These are phyloP conservation scores for Colletotrichum noveboracense DNA, from an alignment of 2,329 filamentous ascomycete genomes.

Conservation along the genomic window DNA sequence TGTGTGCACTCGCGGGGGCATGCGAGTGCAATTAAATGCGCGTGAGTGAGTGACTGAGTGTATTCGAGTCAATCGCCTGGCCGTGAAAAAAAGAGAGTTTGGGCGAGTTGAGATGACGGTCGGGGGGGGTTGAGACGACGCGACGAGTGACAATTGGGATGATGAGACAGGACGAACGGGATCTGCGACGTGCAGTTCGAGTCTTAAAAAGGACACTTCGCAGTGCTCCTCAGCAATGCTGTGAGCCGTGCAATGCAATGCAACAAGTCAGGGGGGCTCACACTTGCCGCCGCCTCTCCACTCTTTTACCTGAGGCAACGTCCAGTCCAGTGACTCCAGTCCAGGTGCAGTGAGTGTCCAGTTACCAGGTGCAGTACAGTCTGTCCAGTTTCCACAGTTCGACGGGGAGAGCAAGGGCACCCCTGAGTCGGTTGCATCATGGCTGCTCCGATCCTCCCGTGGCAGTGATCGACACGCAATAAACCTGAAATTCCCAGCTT, in stretches of 20 bases:
- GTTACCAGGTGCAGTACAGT: background rate
- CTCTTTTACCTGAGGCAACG: constrained; percentile 1
- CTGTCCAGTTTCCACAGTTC: background rate
- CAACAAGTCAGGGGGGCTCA: background rate
- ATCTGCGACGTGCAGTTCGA: background rate
- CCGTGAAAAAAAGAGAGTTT: background rate
- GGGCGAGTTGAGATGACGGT: background rate
- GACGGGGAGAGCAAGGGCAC: background rate
- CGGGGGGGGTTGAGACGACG: background rate
- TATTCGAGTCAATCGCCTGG: background rate
- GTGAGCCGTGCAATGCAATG: background rate
- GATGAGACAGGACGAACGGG: constrained; percentile 3
- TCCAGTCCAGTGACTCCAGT: too few species aligned
- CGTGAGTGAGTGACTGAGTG: background rate
- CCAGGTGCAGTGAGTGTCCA: background rate
- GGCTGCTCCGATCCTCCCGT: background rate
- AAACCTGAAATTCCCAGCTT: background rate
- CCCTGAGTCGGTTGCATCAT: background rate
- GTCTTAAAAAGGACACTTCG: background rate
- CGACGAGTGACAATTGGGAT: background rate
- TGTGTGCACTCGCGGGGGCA: background rate
- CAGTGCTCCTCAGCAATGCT: background rate
- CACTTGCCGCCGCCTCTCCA: background rate
- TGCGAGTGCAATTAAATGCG: background rate
- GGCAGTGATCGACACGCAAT: background rate